Percentiles rank a stretch among this genome's conserved stretches.
Conservation (phyloP, 1,284 basidiomycete genomes). For the Boletellus sp. region DNA sequence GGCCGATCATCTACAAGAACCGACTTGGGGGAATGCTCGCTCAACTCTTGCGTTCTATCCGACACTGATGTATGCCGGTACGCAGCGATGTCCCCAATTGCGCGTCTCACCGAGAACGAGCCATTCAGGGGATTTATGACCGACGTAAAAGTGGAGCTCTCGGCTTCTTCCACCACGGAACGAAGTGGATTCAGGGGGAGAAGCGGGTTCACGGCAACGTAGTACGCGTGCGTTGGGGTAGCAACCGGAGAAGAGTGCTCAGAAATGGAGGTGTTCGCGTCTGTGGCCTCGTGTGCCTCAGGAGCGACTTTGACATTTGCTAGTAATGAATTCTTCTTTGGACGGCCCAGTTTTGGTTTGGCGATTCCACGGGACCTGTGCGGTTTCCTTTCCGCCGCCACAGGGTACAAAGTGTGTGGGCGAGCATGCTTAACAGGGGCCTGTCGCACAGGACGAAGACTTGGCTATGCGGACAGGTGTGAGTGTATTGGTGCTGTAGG, state of each 20-base stretch:
- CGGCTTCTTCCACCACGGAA: slow-evolving; percentile 5
- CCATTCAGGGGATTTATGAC: slow-evolving; percentile 22
- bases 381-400: slow-evolving; percentile 14
- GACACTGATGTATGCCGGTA: slow-evolving; percentile 24
- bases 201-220: slow-evolving; percentile 30
- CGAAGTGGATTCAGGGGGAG: slow-evolving; percentile 3
- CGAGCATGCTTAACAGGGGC: slow-evolving; percentile 15
- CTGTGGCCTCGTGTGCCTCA: slow-evolving; percentile 9
- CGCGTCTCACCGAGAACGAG: slow-evolving; percentile 24
- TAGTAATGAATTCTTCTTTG: slow-evolving; percentile 19
- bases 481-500: slow-evolving; percentile 15
- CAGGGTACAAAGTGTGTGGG: slow-evolving; percentile 15
- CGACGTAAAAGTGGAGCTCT: slow-evolving; percentile 11
- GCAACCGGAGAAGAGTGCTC: slow-evolving; percentile 7
- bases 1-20: slow-evolving; percentile 13
- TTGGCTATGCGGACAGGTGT: slow-evolving; percentile 20
- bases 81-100: slow-evolving; percentile 27
- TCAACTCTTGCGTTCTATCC: slow-evolving; percentile 25
- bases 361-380: slow-evolving; percentile 28
- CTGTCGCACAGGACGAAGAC: slow-evolving; percentile 31
- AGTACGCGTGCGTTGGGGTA: slow-evolving; percentile 5
- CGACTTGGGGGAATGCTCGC: slow-evolving; percentile 14
- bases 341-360: slow-evolving; percentile 27
- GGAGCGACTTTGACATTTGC: slow-evolving; percentile 6
- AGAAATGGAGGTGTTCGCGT: slow-evolving; percentile 2